Percentiles rank a stretch among this genome's conserved stretches.
Evolutionary conservation across 2,329 filamentous ascomycete species (phyloP).

Genomic region (Pseudonectria buxi): DNA sequence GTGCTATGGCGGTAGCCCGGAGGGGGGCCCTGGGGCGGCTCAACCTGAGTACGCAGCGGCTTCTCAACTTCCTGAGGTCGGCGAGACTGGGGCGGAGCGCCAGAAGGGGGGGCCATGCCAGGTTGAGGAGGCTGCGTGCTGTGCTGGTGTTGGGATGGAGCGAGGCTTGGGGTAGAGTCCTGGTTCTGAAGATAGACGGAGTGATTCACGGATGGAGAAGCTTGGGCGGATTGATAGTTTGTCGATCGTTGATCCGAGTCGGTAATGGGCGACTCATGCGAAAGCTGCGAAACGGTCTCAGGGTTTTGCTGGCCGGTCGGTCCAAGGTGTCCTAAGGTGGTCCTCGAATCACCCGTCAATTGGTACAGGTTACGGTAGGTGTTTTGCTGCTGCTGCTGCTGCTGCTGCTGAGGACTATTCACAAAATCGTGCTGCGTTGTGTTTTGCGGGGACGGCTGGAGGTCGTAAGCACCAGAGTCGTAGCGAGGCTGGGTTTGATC

Average conservation of each 20-base stretch:
- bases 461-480: constrained; percentile 34
- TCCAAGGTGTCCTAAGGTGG: constrained; percentile 30
- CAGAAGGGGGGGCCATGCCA: constrained; percentile 42
- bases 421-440: constrained; percentile 6
- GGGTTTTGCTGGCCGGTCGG: constrained; percentile 36
- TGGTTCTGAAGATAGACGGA: constrained; percentile 30
- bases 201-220: constrained; percentile 37
- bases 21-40: constrained; percentile 40
- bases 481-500: constrained; percentile 28
- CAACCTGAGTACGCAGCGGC: constrained; percentile 34
- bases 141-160: constrained; percentile 21
- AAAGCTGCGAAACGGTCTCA: constrained; percentile 56
- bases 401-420: constrained; percentile 1
- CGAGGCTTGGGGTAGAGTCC: constrained; percentile 22
- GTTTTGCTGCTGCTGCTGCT: constrained; percentile 15
- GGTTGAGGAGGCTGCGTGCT: constrained; percentile 25
- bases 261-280: constrained; percentile 51
- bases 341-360: constrained; percentile 30
- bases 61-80: constrained; percentile 46
- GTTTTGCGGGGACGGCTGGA: constrained; percentile 19
- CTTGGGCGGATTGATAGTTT: constrained; percentile 37
- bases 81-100: constrained; percentile 37
- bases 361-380: constrained; percentile 27
- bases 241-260: constrained; percentile 40
- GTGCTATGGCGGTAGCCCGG: constrained; percentile 48